Evolutionary conservation across 352 stramenopile species (phyloP).

Genomic region (Elongisporangium senticosum): DNA sequence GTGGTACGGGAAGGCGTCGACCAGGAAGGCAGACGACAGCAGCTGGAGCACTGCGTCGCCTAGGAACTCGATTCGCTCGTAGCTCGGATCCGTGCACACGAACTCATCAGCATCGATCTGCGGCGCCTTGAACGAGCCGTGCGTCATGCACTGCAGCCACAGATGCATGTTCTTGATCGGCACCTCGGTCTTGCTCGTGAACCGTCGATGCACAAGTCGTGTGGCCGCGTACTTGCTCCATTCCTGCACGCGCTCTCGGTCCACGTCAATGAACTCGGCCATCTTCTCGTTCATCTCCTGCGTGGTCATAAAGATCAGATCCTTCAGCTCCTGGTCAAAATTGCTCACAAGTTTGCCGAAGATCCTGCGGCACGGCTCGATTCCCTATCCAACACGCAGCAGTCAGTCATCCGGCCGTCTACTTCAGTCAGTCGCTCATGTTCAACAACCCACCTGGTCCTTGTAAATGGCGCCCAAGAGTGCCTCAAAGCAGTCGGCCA

Average conservation of each 20-base stretch:
- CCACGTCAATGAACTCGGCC: slow-evolving; percentile 41
- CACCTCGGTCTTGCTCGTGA: slow-evolving; percentile 39
- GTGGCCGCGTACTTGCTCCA: slow-evolving; percentile 42
- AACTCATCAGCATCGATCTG: slow-evolving; percentile 70
- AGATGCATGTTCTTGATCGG: slow-evolving; percentile 60
- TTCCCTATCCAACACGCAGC: slow-evolving; percentile 17
- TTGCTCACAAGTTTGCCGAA: slow-evolving; percentile 56
- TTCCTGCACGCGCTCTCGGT: slow-evolving; percentile 43
- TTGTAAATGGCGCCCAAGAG: slow-evolving; percentile 76
- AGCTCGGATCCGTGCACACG: slow-evolving; percentile 59
- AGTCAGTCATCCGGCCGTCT: slow-evolving; percentile 1
- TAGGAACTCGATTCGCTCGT: slow-evolving; percentile 84
- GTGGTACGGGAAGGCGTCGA: slow-evolving; percentile 76
- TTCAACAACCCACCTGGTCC: slow-evolving; percentile 50
- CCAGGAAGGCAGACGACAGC: slow-evolving; percentile 71
- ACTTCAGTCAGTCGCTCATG: not conserved
- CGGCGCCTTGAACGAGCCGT: slow-evolving; percentile 67
- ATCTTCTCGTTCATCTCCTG: slow-evolving; percentile 40
- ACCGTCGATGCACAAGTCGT: slow-evolving; percentile 46
- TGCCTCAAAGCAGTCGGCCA: slow-evolving; percentile 79
- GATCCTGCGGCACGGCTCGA: slow-evolving; percentile 56
- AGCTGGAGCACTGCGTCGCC: slow-evolving; percentile 79
- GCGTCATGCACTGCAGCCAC: slow-evolving; percentile 75
- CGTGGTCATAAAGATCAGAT: slow-evolving; percentile 57
- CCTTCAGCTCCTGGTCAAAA: slow-evolving; percentile 44